Base-by-base conservation (phyloP, 805 yeast species). In the Spencermartinsiella europaea region DNA sequence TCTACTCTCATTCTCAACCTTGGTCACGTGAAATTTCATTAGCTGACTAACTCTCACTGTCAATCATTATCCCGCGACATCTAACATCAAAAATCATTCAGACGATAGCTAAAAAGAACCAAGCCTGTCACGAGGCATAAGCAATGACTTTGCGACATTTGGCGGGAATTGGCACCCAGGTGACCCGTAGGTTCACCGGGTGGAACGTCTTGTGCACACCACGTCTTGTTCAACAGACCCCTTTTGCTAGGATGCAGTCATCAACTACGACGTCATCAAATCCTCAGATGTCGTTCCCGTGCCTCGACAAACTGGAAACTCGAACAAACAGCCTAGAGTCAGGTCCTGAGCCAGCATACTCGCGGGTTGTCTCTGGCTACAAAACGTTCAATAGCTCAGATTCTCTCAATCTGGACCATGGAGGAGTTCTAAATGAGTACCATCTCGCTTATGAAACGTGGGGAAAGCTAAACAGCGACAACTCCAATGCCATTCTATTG, bases 361-460 rank as follows among this genome's bases (percentile, higher is more conserved):
- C 89, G 1, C 73, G 74, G 50, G 82, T 85, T 4, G 67, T 74
- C 20, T 71, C 79, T 2, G 95, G 95, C 1, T 88, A 80, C 58
- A 72, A 84, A 48, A 57, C 74, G 1, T 88, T 65, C 63, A 67
- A 70, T 42, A 74, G 81, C 7, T 47, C 67, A 2, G 66, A 76
- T 20, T 90, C 91, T 0, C 66, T 88, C 1, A 77, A 77, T 49
- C 73, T 88, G 14, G 97, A 90, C 60, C 79, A 83, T 62, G 97
- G 97, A 12, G 93, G 90, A 0, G 72, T 68, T 52, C 68, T 90
- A 31, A 86, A 87, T 1, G 78, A 76, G 51, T 86, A 76, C 56
- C 80, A 85, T 55, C 72, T 90, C n/a, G 97, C 96, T 0, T 90
- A 85, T 67, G 97, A 90, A 64, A 78, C 90, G 2, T 90, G 97